Conservation (phyloP, 805 yeast species). For the Metschnikowia cerradonensis region DNA sequence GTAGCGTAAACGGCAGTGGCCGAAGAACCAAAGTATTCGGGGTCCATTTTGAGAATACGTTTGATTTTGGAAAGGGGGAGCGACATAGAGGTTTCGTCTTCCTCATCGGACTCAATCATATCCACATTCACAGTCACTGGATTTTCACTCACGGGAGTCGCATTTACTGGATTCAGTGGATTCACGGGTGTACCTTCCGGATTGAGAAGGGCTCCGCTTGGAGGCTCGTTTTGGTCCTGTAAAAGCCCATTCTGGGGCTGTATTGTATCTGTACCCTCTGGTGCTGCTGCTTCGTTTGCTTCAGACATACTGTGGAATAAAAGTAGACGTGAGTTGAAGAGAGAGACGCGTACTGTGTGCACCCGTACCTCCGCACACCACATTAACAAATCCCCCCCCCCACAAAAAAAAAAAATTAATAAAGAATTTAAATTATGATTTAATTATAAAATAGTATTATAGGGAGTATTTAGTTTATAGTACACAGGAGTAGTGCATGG, state of each 20-base stretch:
- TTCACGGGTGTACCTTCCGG: no score
- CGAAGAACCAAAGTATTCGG: conserved; percentile 64
- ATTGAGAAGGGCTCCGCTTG: no score
- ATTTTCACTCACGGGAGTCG: no score
- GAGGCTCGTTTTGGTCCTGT: neutral
- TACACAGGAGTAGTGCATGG: no score
- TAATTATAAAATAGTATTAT: no score
- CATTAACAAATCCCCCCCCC: no score
- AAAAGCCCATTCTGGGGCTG: neutral
- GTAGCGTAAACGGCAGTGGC: conserved; percentile 70
- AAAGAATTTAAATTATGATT: no score
- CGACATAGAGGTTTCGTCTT: conserved; percentile 15
- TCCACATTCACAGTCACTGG: neutral
- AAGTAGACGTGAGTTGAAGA: neutral
- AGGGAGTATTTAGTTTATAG: no score
- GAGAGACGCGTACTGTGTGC: neutral
- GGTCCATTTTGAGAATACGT: conserved; percentile 70
- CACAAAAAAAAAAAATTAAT: no score
- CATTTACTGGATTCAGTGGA: no score
- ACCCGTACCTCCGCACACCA: neutral
- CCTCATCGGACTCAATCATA: conserved; percentile 7
- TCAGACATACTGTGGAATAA: neutral
- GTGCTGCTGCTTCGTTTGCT: neutral
- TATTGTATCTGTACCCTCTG: neutral
- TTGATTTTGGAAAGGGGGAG: conserved; percentile 69